phyloP scores from a whole-genome alignment of 2,329 filamentous ascomycete species.

The Tolypocladium ovalisporum region DNA sequence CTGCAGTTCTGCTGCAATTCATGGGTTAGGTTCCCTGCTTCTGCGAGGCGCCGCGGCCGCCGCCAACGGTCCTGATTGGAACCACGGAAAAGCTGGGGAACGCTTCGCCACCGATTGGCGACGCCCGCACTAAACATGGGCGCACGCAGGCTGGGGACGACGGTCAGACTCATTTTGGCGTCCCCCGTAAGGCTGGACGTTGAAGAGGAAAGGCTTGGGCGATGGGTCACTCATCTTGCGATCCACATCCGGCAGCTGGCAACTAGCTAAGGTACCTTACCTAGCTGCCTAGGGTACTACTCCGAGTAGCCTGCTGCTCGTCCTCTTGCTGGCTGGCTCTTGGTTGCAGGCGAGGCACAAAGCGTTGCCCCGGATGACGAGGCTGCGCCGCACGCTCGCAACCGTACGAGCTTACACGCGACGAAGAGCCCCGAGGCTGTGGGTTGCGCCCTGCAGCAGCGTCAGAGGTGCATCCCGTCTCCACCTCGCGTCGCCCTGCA shows the following conservation, averaged over 20 bases:
- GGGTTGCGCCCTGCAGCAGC: not conserved
- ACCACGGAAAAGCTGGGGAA: not conserved
- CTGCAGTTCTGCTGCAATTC: not conserved
- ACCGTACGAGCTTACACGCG: not conserved
- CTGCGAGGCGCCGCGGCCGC: not conserved
- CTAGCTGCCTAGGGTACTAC: too few species aligned
- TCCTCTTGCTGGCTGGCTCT: too few species aligned
- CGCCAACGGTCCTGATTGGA: not conserved
- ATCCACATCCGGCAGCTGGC: not conserved
- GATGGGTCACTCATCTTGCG: not conserved
- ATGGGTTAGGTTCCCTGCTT: not conserved
- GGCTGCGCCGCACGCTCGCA: not conserved
- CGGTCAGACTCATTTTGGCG: not conserved
- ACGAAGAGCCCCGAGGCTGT: not conserved
- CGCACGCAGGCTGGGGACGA: not conserved
- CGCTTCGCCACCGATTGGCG: not conserved
- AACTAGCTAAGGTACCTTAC: too few species aligned
- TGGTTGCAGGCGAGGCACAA: not conserved
- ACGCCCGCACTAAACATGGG: not conserved
- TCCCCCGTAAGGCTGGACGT: not conserved
- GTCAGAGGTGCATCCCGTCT: constrained; percentile 1
- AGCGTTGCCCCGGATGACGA: not conserved
- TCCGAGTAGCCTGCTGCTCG: too few species aligned
- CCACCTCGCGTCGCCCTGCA: not conserved
- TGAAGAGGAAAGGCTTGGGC: not conserved